Percentiles rank a stretch among this genome's conserved stretches.
Evolutionary conservation across 106 monocot genomes (phyloP).

Genomic region (Cymbidium sinense): DNA sequence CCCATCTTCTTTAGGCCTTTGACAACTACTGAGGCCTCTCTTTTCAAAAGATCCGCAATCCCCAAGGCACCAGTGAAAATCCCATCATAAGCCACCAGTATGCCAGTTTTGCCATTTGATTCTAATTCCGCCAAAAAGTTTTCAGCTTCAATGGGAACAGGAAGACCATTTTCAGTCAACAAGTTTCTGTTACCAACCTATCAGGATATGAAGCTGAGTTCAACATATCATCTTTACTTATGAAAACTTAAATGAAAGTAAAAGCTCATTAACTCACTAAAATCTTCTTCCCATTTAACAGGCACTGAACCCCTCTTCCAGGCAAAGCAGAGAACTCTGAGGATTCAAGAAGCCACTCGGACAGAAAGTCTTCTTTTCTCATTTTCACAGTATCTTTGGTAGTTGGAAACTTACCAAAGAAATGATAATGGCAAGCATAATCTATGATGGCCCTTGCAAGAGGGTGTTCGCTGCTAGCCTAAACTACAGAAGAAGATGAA

Average conservation of each 20-base stretch:
- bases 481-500: slow-evolving; percentile 37
- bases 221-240: not conserved
- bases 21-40: slow-evolving; percentile 87
- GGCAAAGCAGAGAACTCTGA: slow-evolving; percentile 76
- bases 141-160: slow-evolving; percentile 65
- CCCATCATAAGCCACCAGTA: slow-evolving; percentile 76
- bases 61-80: slow-evolving; percentile 57
- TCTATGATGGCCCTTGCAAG: slow-evolving; percentile 85
- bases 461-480: slow-evolving; percentile 98
- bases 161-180: slow-evolving; percentile 58
- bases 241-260: not conserved
- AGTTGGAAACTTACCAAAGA: slow-evolving; percentile 43
- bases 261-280: slow-evolving; percentile 47
- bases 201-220: not conserved
- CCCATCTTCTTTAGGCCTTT: slow-evolving; percentile 89
- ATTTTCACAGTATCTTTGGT: slow-evolving; percentile 23
- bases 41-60: slow-evolving; percentile 79
- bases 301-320: slow-evolving; percentile 86
- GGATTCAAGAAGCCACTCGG: slow-evolving; percentile 80
- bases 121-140: slow-evolving; percentile 62
- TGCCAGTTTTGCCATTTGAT: slow-evolving; percentile 63
- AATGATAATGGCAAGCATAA: slow-evolving; percentile 81
- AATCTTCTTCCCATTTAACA: slow-evolving; percentile 54
- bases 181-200: slow-evolving; percentile 87
- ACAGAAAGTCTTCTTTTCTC: slow-evolving; percentile 43